Evolutionary conservation across 2,329 filamentous ascomycete genomes (phyloP), one percentile per base, ranked within the genome.

Genomic region (Fusarium subglutinans): DNA sequence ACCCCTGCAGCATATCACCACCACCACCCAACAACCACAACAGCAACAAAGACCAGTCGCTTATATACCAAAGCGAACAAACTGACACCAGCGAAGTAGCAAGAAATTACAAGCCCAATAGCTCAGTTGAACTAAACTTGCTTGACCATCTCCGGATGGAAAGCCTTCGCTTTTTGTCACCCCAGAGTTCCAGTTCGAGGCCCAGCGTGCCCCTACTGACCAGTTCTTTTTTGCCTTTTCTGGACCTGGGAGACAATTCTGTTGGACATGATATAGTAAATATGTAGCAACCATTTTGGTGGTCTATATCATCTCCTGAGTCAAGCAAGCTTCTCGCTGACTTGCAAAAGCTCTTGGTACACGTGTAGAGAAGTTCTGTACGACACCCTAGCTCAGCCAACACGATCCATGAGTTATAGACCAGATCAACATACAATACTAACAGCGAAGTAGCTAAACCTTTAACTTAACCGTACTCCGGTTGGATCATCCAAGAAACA

Each of bases 111-210:
- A 6, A 13, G 18, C 40, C 1, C 14, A 14, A 37, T 26, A 22
- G 24, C 41, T 50, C 15, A 58, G 14, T 9, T 18, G 55, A 37
- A n/a, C 8, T 3, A 18, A 35, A 8, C n/a, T 28, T 50, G 41
- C 55, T 50, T 37, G 33, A 5, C 11, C 55, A 50, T 58, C 55
- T 50, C 33, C 20, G 41, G 55, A 58, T 58, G 62, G 9, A 28
- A 56, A 26, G 51, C 33, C 64, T 67, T 67, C 64, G 64, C 64
- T 66, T 67, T 66, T 67, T 67, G 45, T 5, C 26, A 35, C 3
- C 1, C 3, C 2, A 11, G 40, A 48, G 18, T 4, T 9, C 6
- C 2, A 26, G 38, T 60, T 67, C 62, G 44, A 67, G 37, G 24
- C 24, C 24, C 24, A 24, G 24, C 24, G 24, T 24, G 24, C 24